Percentiles rank a stretch among this genome's conserved stretches.
Evolutionary conservation across 1,284 basidiomycete genomes (phyloP).

Genomic region (Naganishia cerealis): DNA sequence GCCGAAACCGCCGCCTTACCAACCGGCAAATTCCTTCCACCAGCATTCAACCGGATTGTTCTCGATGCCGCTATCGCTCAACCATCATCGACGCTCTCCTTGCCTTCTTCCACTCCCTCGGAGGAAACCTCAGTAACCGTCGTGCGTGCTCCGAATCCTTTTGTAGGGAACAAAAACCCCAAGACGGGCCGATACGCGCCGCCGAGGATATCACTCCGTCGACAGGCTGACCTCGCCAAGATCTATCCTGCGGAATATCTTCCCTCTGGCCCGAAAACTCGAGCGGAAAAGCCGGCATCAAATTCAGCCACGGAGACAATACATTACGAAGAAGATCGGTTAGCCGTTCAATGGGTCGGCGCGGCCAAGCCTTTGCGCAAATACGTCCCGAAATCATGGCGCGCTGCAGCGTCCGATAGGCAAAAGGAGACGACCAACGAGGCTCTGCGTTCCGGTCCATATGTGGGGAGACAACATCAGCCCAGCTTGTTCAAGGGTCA

Average conservation of each 20-base stretch:
- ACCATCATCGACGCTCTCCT: constrained; percentile 10
- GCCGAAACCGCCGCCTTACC: neutral
- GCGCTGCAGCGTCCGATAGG: neutral
- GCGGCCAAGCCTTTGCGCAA: constrained; percentile 12
- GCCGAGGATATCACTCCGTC: constrained; percentile 38
- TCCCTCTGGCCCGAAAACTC: constrained; percentile 41
- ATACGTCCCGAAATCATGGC: neutral
- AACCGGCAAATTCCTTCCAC: constrained; percentile 13
- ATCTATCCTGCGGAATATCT: constrained; percentile 39
- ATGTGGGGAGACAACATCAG: constrained; percentile 39
- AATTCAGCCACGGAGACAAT: constrained; percentile 35
- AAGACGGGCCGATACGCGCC: constrained; percentile 17
- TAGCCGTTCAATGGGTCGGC: constrained; percentile 35
- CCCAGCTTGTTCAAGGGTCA: constrained; percentile 48
- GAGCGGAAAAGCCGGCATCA: constrained; percentile 7
- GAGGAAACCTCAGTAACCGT: neutral
- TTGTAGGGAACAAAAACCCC: constrained; percentile 36
- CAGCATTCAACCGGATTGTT: constrained; percentile 19
- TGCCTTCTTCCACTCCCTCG: constrained; percentile 1
- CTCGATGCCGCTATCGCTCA: constrained; percentile 19
- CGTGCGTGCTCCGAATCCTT: constrained; percentile 42
- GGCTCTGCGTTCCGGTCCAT: constrained; percentile 35
- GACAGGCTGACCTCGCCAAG: constrained; percentile 43
- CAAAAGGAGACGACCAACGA: neutral
- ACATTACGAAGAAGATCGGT: constrained; percentile 34